Evolutionary conservation across 2,329 filamentous ascomycete species (phyloP).

Genomic region (Hypoxylon sp.): DNA sequence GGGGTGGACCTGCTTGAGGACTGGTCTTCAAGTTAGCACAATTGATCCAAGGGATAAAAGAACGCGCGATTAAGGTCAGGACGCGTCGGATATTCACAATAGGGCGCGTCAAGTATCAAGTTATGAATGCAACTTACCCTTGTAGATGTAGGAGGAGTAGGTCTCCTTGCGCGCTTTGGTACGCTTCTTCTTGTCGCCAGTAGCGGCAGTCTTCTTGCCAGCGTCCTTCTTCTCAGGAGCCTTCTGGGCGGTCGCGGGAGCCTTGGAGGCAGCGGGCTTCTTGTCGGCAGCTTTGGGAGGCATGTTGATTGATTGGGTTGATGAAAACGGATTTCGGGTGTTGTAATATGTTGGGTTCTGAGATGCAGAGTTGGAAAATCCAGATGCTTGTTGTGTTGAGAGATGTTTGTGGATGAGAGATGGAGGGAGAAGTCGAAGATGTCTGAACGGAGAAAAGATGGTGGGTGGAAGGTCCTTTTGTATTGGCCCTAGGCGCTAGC

Average conservation of each 20-base stretch:
- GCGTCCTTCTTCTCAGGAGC: constrained; percentile 97
- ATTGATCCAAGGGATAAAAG: background rate
- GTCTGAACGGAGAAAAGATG: constrained; percentile 62
- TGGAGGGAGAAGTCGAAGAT: constrained; percentile 57
- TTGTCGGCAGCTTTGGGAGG: constrained; percentile 98
- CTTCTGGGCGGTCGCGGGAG: constrained; percentile 80
- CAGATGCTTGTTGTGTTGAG: constrained; percentile 48
- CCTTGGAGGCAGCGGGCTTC: constrained; percentile 99
- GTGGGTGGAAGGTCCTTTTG: constrained; percentile 72
- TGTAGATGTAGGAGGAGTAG: constrained; percentile 99
- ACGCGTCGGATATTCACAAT: constrained; percentile 19
- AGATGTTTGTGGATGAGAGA: constrained; percentile 55
- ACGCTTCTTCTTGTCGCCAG: constrained; percentile 99
- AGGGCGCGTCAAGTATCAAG: constrained; percentile 25
- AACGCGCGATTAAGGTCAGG: constrained; percentile 6
- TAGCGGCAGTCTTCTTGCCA: constrained; percentile 98
- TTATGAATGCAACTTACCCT: constrained; percentile 74
- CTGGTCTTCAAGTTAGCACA: constrained; percentile 65
- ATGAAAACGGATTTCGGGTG: constrained; percentile 22
- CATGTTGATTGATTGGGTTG: constrained; percentile 74
- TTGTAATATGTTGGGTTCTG: constrained; percentile 30
- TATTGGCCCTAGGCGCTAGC: constrained; percentile 70
- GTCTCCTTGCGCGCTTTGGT: constrained; percentile 99
- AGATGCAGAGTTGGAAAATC: constrained; percentile 48
- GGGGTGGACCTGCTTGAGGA: constrained; percentile 99